Evolutionary conservation across 2,329 filamentous ascomycete species (phyloP), one percentile per base, ranked within the genome.

Genomic region (Magnaporthiopsis rhizophila): DNA sequence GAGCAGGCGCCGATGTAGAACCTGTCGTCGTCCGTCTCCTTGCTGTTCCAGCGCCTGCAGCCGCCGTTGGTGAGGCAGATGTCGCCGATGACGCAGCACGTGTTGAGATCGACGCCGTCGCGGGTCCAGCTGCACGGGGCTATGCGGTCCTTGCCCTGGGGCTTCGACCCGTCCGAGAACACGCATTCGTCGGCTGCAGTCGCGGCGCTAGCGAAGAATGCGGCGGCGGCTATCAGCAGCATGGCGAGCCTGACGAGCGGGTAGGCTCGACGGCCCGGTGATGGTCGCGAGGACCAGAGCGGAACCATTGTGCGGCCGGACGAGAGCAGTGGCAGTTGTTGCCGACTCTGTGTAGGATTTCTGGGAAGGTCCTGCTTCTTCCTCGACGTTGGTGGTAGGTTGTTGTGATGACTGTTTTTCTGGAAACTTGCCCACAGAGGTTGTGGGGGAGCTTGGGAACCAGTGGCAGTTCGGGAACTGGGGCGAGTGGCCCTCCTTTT

Each of bases 1-100:
- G 50, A 8, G 26, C 61, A 62, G n/a, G 38, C 61, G 18, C 61
- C 61, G n/a, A 32, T 7, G 34, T 45, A 62, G 61, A 62, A 28
- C 57, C 24, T 56, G 11, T 32, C 45, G 13, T 34, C 28, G 61
- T 7, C 38, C 7, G 12, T 30, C 57, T 15, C 26, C 30, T 28
- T n/a, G 32, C 9, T 12, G 34, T 12, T 12, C 34, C 34, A 9
- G 34, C 30, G 34, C 12, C 30, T 26, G 61, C 61, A 62, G 12
- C 50, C 8, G 24, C 45, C 61, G 45, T 56, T 62, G 38, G 15
- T 13, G 38, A 62, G 61, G 61, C 61, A 62, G 45, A 26, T 26
- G 34, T 62, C 38, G 61, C 45, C 45, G 61, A 45, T 30, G 3
- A 24, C 36, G 61, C 61, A 62, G 61, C 61, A 62, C 21, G 61